phyloP scores from a whole-genome alignment of 352 stramenopile species.

The Plasmopara muralis region DNA sequence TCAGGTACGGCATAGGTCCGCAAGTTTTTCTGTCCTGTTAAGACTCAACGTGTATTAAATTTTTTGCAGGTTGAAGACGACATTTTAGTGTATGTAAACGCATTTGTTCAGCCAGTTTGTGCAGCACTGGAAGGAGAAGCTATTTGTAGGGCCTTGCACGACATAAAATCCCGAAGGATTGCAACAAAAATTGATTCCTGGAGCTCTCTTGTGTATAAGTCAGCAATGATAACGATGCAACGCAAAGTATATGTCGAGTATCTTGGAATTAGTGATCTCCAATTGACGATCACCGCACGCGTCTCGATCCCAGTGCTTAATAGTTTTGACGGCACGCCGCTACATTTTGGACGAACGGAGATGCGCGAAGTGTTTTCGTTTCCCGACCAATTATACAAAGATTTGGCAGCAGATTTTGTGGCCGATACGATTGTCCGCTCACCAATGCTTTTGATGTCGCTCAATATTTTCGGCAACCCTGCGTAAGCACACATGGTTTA shows the following conservation, averaged over 20 bases:
- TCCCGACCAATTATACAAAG: conserved; percentile 70
- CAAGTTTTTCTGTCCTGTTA: not conserved
- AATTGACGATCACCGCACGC: conserved; percentile 67
- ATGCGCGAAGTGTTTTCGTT: conserved; percentile 74
- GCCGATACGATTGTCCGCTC: conserved; percentile 73
- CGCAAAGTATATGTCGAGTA: conserved; percentile 56
- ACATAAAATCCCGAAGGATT: not conserved
- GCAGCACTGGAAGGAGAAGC: conserved; percentile 28
- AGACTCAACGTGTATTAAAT: not conserved
- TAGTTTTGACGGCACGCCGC: conserved; percentile 71
- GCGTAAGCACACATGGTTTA: conserved; percentile 40
- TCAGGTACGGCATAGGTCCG: conserved; percentile 36
- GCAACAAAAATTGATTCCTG: conserved; percentile 10
- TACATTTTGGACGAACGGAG: conserved; percentile 45
- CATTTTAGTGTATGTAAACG: conserved; percentile 39
- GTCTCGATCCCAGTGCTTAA: conserved; percentile 75
- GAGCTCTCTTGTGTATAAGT: conserved; percentile 16
- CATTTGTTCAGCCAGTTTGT: conserved; percentile 38
- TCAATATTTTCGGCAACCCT: conserved; percentile 82
- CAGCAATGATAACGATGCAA: conserved; percentile 32
- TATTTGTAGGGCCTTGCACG: not conserved
- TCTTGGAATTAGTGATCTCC: conserved; percentile 46
- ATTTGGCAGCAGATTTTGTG: conserved; percentile 77
- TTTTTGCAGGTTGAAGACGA: conserved; percentile 45
- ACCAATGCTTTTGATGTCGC: conserved; percentile 73